Base-by-base conservation (phyloP, 2,329 filamentous ascomycete species). In the Coniochaeta sp. region DNA sequence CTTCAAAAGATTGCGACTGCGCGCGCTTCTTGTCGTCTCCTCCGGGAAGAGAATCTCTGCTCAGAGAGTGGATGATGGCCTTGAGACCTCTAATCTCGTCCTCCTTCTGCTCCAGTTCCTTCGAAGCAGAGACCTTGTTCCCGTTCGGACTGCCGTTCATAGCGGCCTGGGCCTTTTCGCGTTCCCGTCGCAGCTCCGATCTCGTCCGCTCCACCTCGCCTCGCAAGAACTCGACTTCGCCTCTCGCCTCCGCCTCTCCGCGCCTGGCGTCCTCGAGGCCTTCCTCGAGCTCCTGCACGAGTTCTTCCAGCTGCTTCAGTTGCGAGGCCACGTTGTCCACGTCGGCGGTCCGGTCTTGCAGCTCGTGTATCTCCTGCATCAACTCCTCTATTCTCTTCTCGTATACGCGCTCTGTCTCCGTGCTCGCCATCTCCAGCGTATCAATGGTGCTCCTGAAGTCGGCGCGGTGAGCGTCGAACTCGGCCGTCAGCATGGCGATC, bases 401-500 rank as follows among this genome's bases (percentile, higher is more conserved):
- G 71, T 99, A 99, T 16, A 99, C 93, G 28, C 93, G 84, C 74
- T 97, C 90, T 0, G 95, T 99, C 76, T 99, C 95, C 0, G 92
- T 90, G 70, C 92, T 96, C 2, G 95, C 96, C 77, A 98, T 85
- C 73, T 99, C 95, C 57, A 99, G 80, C 0, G 93, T 96, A 75
- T 99, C 95, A 63, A 99, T 95, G 19, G 95, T 99, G 73, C 91
- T 96, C 65, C 95, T 83, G 75, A 99, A 99, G 73, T 99, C 95
- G 19, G 95, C 93, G 61, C 95, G 85, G 71, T 99, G 93, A 10
- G 89, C 86, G 70, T 99, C 95, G 68, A 99, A 99, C 71, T 99
- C 95, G 9, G 90, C 86, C 0, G 93, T 98, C 66, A 99, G 83
- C 80, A 93, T 88, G 28, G 89, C 87, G 65, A 99, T 97, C 78